A percentile compares a stretch with the other conserved stretches of the same genome.
These are phyloP conservation scores for Dianthus caryophyllus DNA, from an alignment of 148 eudicot species.

Conservation along the genomic window DNA sequence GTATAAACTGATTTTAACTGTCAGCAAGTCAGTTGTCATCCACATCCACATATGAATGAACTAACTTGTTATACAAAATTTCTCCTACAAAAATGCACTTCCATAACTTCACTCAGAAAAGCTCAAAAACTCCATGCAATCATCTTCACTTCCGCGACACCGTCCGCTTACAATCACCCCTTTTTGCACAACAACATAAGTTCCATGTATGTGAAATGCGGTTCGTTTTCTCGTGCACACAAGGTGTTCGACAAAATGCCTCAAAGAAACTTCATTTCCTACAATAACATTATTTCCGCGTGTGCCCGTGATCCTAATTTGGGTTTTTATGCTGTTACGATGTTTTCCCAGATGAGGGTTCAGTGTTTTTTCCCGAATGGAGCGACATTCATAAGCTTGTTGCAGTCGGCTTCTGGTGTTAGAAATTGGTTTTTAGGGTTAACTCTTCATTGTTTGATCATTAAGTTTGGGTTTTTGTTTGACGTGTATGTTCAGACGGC, in stretches of 20 bases:
- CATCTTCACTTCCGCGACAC: slow-evolving; percentile 48
- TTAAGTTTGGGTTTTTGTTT: slow-evolving; percentile 48
- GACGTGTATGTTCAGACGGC: slow-evolving; percentile 58
- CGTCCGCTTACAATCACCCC: slow-evolving; percentile 32
- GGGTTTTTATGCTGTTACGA: slow-evolving; percentile 25
- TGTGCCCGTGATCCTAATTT: slow-evolving; percentile 46
- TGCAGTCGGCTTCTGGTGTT: slow-evolving; percentile 48
- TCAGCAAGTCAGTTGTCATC: too few species aligned
- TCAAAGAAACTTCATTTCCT: slow-evolving; percentile 58
- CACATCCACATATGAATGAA: slow-evolving; percentile 28
- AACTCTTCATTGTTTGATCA: slow-evolving; percentile 39
- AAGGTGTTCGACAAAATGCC: slow-evolving; percentile 82
- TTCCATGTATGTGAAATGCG: slow-evolving; percentile 61
- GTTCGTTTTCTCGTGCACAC: slow-evolving; percentile 43
- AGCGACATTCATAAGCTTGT: slow-evolving; percentile 52
- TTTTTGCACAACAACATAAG: slow-evolving; percentile 60
- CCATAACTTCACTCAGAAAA: slow-evolving; percentile 38
- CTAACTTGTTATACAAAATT: slow-evolving; percentile 16
- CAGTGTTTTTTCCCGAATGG: slow-evolving; percentile 53
- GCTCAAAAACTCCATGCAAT: slow-evolving; percentile 66
- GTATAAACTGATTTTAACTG: slow-evolving; percentile 18
- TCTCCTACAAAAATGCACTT: slow-evolving; percentile 49
- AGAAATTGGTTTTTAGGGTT: slow-evolving; percentile 40
- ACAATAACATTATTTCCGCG: slow-evolving; percentile 55
- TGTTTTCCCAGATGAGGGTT: slow-evolving; percentile 40